Conservation (phyloP, 2,329 filamentous ascomycete species). For the Monosporascus sp. region DNA sequence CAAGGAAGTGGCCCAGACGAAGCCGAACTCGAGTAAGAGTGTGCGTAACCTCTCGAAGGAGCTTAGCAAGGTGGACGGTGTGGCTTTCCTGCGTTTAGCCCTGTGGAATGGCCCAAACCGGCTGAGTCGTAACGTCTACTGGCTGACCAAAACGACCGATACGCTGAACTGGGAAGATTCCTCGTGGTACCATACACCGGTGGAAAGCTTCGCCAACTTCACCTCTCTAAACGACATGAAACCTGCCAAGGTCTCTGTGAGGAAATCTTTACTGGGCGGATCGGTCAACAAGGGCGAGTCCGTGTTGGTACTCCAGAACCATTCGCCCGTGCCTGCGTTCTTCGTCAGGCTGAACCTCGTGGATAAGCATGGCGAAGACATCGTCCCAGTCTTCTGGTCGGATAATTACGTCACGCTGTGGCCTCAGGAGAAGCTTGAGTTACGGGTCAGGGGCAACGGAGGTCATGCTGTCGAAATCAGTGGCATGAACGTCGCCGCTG, state of each 20-base stretch:
- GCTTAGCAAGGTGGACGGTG: constrained; percentile 30
- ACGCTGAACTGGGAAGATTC: constrained; percentile 50
- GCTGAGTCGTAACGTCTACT: constrained; percentile 57
- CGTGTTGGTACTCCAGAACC: constrained; percentile 44
- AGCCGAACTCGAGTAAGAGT: constrained; percentile 39
- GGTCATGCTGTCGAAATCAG: constrained; percentile 20
- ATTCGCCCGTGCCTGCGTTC: constrained; percentile 47
- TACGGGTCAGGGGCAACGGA: constrained; percentile 27
- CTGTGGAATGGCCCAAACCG: constrained; percentile 31
- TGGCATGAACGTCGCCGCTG: constrained; percentile 20
- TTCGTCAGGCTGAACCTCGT: constrained; percentile 51
- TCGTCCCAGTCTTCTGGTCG: constrained; percentile 50
- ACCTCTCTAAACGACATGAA: constrained; percentile 37
- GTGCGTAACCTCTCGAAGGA: constrained; percentile 28
- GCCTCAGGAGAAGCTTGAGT: constrained; percentile 45
- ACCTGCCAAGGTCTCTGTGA: constrained; percentile 31
- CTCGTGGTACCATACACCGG: constrained; percentile 55
- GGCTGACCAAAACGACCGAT: constrained; percentile 44
- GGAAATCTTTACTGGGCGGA: constrained; percentile 3
- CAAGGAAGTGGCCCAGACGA: constrained; percentile 28
- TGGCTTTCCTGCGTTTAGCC: constrained; percentile 46
- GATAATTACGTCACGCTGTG: constrained; percentile 61
- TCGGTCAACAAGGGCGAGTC: constrained; percentile 1
- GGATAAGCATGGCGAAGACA: constrained; percentile 36
- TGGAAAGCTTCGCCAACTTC: constrained; percentile 44